phyloP scores from a whole-genome alignment of 257 asterid genomes.

The Gynochthodes officinalis region DNA sequence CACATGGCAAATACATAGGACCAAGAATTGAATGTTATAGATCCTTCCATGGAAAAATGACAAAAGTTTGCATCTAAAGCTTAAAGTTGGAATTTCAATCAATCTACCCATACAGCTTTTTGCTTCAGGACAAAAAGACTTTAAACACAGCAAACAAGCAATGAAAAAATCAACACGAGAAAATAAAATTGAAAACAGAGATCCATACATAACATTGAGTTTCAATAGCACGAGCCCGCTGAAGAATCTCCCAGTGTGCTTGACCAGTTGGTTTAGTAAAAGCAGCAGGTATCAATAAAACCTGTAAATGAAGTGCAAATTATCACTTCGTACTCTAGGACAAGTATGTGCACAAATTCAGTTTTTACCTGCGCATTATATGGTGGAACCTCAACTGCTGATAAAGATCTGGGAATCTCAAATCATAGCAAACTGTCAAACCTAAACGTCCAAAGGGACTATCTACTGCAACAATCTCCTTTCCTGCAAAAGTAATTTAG shows the following conservation, averaged over 20 bases:
- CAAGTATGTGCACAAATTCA: background rate
- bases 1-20: background rate
- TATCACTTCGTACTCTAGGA: background rate
- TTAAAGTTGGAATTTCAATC: background rate
- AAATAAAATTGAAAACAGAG: background rate
- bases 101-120: slow-evolving; percentile 2
- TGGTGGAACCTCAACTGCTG: slow-evolving; percentile 81
- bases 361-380: slow-evolving; percentile 50
- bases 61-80: background rate
- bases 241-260: slow-evolving; percentile 96
- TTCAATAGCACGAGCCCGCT: slow-evolving; percentile 93
- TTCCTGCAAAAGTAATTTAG: slow-evolving; percentile 36
- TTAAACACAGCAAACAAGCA: background rate
- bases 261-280: slow-evolving; percentile 80
- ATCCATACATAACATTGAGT: slow-evolving; percentile 83
- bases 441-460: slow-evolving; percentile 86
- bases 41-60: background rate
- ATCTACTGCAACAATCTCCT: slow-evolving; percentile 61
- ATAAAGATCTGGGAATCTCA: slow-evolving; percentile 92
- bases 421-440: slow-evolving; percentile 85
- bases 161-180: background rate
- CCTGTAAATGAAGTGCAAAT: slow-evolving; percentile 31
- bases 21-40: background rate
- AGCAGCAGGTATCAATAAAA: slow-evolving; percentile 85
- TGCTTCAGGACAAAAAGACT: background rate